Percentiles rank a stretch among this genome's conserved stretches.
Conservation (phyloP, 2,329 filamentous ascomycete species). For the Diaporthe batatas region DNA sequence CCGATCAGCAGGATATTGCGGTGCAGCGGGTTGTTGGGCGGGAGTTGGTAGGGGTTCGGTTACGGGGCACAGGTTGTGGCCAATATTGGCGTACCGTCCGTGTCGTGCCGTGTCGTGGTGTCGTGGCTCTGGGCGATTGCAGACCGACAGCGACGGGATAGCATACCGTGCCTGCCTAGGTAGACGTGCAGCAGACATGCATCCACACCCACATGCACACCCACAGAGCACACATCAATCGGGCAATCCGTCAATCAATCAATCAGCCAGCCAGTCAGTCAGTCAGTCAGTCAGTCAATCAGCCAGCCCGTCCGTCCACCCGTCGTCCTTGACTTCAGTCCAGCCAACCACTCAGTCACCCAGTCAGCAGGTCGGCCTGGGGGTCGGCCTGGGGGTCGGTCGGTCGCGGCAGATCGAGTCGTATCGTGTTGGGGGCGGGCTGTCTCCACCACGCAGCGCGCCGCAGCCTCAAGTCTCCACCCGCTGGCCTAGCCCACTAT, state of each 20-base stretch:
- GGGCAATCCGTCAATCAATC: not conserved
- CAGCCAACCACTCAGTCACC: not conserved
- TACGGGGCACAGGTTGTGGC: slow-evolving; percentile 7
- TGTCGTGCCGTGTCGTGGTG: slow-evolving; percentile 22
- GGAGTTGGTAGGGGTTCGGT: slow-evolving; percentile 1
- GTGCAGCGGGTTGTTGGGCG: slow-evolving; percentile 10
- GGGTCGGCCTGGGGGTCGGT: not conserved
- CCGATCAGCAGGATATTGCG: not conserved
- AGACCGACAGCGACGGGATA: slow-evolving; percentile 27
- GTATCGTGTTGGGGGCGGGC: not conserved
- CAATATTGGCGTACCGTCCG: slow-evolving; percentile 18
- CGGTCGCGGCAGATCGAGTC: slow-evolving; percentile 22
- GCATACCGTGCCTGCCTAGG: slow-evolving; percentile 30
- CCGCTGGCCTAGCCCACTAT: slow-evolving; percentile 30
- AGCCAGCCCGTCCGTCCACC: not conserved
- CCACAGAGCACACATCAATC: slow-evolving; percentile 20
- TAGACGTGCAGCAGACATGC: slow-evolving; percentile 16
- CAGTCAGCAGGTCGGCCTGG: not conserved
- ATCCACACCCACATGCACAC: slow-evolving; percentile 25
- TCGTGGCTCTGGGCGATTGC: slow-evolving; percentile 24
- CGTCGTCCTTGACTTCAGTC: not conserved
- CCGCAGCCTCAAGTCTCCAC: slow-evolving; percentile 20
- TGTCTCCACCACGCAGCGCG: slow-evolving; percentile 34
- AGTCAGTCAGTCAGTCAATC: not conserved
- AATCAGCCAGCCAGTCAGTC: not conserved